These are phyloP conservation scores for Monosporascus ibericus DNA, from an alignment of 2,329 filamentous ascomycete species.

Conservation along the genomic window DNA sequence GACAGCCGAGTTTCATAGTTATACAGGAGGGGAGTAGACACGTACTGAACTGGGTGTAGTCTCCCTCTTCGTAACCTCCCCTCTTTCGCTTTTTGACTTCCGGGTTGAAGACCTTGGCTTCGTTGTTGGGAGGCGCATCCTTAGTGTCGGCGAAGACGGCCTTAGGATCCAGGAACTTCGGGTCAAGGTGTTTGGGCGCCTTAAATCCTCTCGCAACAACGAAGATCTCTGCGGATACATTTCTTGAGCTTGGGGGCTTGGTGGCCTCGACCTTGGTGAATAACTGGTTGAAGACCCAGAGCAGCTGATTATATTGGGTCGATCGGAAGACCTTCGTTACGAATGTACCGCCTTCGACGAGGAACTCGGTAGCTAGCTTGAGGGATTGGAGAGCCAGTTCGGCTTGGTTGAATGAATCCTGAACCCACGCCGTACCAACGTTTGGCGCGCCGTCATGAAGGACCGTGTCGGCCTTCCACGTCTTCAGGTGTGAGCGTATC, in stretches of 20 bases:
- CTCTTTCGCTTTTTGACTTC: slow-evolving; percentile 96
- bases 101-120: slow-evolving; percentile 96
- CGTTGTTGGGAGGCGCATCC: slow-evolving; percentile 83
- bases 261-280: slow-evolving; percentile 95
- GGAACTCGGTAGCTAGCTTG: slow-evolving; percentile 90
- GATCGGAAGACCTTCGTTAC: slow-evolving; percentile 97
- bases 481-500: slow-evolving; percentile 84
- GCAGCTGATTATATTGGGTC: slow-evolving; percentile 90
- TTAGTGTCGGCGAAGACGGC: slow-evolving; percentile 90
- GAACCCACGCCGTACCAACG: slow-evolving; percentile 95
- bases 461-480: slow-evolving; percentile 92
- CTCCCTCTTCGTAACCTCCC: slow-evolving; percentile 95
- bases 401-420: slow-evolving; percentile 97
- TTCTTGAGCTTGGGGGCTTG: slow-evolving; percentile 91
- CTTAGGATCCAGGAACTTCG: slow-evolving; percentile 82
- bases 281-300: slow-evolving; percentile 97
- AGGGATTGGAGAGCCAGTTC: slow-evolving; percentile 85
- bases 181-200: slow-evolving; percentile 87
- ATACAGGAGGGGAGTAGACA: too few relatives aligned
- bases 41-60: slow-evolving; percentile 74
- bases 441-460: slow-evolving; percentile 97
- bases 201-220: slow-evolving; percentile 95
- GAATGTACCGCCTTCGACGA: slow-evolving; percentile 83
- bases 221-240: slow-evolving; percentile 97
- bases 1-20: too few relatives aligned